Percentiles rank a stretch among this genome's conserved stretches.
Conservation (phyloP, 371 early-diverging fungal genomes). For the Dinochytrium kinnereticum region DNA sequence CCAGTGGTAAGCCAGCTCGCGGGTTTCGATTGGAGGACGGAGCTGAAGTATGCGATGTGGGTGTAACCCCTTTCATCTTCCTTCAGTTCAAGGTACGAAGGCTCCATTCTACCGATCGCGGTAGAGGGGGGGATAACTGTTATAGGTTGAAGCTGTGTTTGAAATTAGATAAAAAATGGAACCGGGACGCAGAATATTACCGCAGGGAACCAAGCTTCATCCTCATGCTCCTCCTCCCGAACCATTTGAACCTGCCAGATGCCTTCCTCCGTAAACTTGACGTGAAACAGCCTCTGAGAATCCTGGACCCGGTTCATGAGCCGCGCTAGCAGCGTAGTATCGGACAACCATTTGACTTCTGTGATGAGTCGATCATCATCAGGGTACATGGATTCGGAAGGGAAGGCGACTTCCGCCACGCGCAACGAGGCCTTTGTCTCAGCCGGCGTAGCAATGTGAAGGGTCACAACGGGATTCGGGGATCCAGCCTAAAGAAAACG, state of each 20-base stretch:
- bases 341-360: slow-evolving; percentile 82
- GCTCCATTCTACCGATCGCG: slow-evolving; percentile 38
- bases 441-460: slow-evolving; percentile 67
- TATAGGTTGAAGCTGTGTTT: slow-evolving; percentile 38
- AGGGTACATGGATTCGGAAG: slow-evolving; percentile 53
- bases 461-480: slow-evolving; percentile 80
- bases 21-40: slow-evolving; percentile 54
- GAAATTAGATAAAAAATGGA: not conserved
- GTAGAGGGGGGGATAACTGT: slow-evolving; percentile 39
- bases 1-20: slow-evolving; percentile 81
- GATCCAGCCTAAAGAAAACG: slow-evolving; percentile 64
- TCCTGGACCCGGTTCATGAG: slow-evolving; percentile 92
- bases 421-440: slow-evolving; percentile 20
- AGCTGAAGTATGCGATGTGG: slow-evolving; percentile 81
- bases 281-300: slow-evolving; percentile 68
- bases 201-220: slow-evolving; percentile 52
- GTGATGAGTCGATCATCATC: slow-evolving; percentile 77
- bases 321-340: slow-evolving; percentile 72
- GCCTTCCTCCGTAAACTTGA: slow-evolving; percentile 14
- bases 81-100: slow-evolving; percentile 80
- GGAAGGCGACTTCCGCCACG: slow-evolving; percentile 33
- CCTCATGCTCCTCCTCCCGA: slow-evolving; percentile 43
- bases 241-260: slow-evolving; percentile 45
- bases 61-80: slow-evolving; percentile 75
- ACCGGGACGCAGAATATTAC: slow-evolving; percentile 12